These are phyloP conservation scores for Eutrema salsugineum DNA, from an alignment of 441 rosid species.

Conservation along the genomic window DNA sequence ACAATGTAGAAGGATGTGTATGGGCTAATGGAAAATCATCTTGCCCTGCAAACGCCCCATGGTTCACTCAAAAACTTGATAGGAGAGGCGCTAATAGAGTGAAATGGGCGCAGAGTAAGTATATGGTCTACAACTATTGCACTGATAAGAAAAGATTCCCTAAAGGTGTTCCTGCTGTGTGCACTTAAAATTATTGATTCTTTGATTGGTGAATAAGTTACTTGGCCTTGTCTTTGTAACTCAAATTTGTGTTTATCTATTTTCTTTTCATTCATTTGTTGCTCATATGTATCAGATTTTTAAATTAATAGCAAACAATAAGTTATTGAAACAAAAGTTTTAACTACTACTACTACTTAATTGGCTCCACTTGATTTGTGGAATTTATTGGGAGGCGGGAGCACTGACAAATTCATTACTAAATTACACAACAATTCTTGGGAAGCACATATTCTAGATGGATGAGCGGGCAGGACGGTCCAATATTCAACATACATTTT, in stretches of 20 bases:
- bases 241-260: not conserved
- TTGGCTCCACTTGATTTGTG: not conserved
- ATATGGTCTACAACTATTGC: conserved; percentile 55
- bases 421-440: not conserved
- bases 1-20: conserved; percentile 46
- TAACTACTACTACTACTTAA: not conserved
- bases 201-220: conserved; percentile 13
- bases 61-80: conserved; percentile 32
- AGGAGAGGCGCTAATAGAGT: conserved; percentile 16
- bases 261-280: not conserved
- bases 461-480: not conserved
- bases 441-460: not conserved
- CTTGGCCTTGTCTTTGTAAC: not conserved
- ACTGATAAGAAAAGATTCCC: conserved; percentile 42
- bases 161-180: conserved; percentile 38
- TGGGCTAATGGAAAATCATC: conserved; percentile 43
- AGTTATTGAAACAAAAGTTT: not conserved
- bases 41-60: conserved; percentile 20
- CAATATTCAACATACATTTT: not conserved
- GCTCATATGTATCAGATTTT: not conserved
- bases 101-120: conserved; percentile 41
- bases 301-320: not conserved
- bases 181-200: conserved; percentile 19
- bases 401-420: not conserved
- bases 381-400: not conserved